phyloP scores from a whole-genome alignment of 176 grass and related monocot genomes.

The Saccharum spontaneum region DNA sequence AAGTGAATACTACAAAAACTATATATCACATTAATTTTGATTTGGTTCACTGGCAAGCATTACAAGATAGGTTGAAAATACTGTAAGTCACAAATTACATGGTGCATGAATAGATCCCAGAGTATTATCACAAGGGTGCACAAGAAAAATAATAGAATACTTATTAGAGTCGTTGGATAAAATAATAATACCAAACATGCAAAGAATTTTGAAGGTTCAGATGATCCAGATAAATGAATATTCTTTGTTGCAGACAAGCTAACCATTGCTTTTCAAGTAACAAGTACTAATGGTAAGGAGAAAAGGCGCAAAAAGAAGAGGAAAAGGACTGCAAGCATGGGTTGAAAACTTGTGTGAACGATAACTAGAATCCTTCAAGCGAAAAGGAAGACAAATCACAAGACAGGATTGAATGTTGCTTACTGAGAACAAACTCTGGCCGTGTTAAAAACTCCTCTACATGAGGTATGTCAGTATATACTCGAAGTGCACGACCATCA shows the following conservation, averaged over 20 bases:
- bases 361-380: not conserved
- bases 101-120: not conserved
- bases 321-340: not conserved
- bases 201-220: not conserved
- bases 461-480: conserved; percentile 90
- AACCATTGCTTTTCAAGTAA: conserved; percentile 2
- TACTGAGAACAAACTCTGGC: conserved; percentile 95
- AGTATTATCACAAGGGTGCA: not conserved
- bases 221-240: not conserved
- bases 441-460: conserved; percentile 87
- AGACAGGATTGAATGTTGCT: conserved; percentile 18
- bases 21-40: not conserved
- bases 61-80: not conserved
- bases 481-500: conserved; percentile 57
- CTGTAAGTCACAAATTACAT: not conserved
- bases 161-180: conserved; percentile 7
- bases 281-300: not conserved
- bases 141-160: not conserved
- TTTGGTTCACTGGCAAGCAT: not conserved
- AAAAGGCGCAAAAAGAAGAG: not conserved
- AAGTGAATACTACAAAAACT: not conserved
- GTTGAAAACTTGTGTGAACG: not conserved
- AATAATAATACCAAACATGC: not conserved
- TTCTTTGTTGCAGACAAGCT: not conserved
- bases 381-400: not conserved